Conservation (phyloP, 2,329 filamentous ascomycete species). For the Phaeoacremonium minimum region DNA sequence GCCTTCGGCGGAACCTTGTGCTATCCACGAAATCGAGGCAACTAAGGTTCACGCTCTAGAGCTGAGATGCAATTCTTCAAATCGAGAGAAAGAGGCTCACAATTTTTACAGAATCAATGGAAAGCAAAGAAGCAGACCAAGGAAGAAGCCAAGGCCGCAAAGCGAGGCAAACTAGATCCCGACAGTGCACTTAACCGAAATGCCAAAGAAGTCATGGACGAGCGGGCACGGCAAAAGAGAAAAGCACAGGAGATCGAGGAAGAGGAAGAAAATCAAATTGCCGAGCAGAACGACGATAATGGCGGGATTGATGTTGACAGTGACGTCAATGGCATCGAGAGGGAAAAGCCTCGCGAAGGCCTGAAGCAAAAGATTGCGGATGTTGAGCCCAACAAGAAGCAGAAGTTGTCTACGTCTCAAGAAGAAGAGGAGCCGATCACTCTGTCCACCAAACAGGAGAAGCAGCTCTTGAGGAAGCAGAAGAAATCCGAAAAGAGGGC, state of each 20-base stretch:
- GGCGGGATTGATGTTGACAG: slow-evolving; percentile 37
- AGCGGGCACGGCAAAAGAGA: slow-evolving; percentile 70
- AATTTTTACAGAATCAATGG: slow-evolving; percentile 80
- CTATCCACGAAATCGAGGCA: no score
- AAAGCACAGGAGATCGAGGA: slow-evolving; percentile 65
- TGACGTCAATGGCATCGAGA: slow-evolving; percentile 44
- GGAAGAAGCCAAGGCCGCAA: slow-evolving; percentile 76
- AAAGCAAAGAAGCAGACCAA: slow-evolving; percentile 93
- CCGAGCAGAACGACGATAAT: slow-evolving; percentile 37
- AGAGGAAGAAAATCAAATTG: slow-evolving; percentile 34
- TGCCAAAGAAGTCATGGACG: slow-evolving; percentile 90
- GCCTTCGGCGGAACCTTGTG: no score
- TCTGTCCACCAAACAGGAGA: slow-evolving; percentile 8
- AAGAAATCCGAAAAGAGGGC: slow-evolving; percentile 17
- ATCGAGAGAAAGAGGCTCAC: no score
- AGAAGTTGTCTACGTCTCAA: slow-evolving; percentile 27
- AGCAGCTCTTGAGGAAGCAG: slow-evolving; percentile 12
- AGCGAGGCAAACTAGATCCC: slow-evolving; percentile 85
- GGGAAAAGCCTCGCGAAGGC: slow-evolving; percentile 61
- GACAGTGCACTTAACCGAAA: slow-evolving; percentile 75
- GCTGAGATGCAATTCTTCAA: slow-evolving; percentile 13
- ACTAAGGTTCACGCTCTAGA: no score
- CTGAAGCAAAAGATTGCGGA: slow-evolving; percentile 42
- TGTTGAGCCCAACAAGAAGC: slow-evolving; percentile 52
- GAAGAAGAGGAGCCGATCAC: slow-evolving; percentile 17